Base-by-base conservation (phyloP, 2,329 filamentous ascomycete genomes). In the Gaeumannomyces tritici region DNA sequence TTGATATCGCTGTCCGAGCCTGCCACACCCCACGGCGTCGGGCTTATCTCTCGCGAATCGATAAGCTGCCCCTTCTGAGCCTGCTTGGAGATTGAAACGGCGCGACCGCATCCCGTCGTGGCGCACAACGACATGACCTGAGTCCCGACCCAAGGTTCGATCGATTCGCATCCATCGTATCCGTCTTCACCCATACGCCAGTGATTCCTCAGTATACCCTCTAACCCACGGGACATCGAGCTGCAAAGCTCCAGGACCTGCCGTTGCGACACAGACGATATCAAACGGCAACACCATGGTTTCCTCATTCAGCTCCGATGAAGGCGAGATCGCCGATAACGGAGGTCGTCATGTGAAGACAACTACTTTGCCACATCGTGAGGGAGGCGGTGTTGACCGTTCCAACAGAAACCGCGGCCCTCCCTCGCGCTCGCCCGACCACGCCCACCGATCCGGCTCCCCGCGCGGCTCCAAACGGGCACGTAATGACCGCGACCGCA, bases 321-420 rank as follows among this genome's bases (percentile, higher is more conserved):
- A 96, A 78, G 91, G 91, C 78, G 91, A 96, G 81, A 91, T 93
- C 76, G 78, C 89, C 75, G 90, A 93, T 78, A 84, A 84, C 78
- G 82, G 83, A 77, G 83, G 81, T 81, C 74, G 74, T 73, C 73
- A 79, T 71, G 78, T 77, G 76, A 95, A 95, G 91, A 90, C 91
- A 95, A 90, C 89, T 90, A 88, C 89, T 87, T 85, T 87, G 83
- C 81, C 83, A 82, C 83, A 83, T 76, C 78, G 84, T 83, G 85
- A 87, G 84, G 83, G 51, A 88, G 87, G 80, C 85, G 87, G 83
- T 85, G 88, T 96, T 96, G 90, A 96, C 91, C 89, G 89, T 85
- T 86, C 82, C 83, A 84, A 89, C 89, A 96, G 91, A 93, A 83
- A 77, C 78, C 85, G 83, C 77, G 80, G 77, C 74, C 83, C 80